Conservation (phyloP, 345 rosid species). For the Conringia planisiliqua region DNA sequence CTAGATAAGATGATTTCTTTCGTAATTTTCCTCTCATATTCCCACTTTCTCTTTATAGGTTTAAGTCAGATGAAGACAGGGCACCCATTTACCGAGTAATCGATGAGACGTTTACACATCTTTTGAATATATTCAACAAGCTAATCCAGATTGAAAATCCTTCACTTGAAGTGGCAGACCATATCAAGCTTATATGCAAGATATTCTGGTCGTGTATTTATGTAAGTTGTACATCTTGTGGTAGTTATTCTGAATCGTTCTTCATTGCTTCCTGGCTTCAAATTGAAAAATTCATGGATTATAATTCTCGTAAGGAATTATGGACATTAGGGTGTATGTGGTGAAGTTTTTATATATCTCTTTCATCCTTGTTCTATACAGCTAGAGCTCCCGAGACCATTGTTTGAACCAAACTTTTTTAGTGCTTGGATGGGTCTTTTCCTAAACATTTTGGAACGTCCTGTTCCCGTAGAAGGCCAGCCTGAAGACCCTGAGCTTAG, state of each 20-base stretch:
- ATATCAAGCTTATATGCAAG: slow-evolving; percentile 96
- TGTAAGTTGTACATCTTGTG: slow-evolving; percentile 52
- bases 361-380: slow-evolving; percentile 29
- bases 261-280: slow-evolving; percentile 5
- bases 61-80: slow-evolving; percentile 98
- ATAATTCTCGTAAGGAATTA: background rate
- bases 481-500: slow-evolving; percentile 85
- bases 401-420: slow-evolving; percentile 75
- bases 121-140: slow-evolving; percentile 68
- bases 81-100: slow-evolving; percentile 75
- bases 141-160: slow-evolving; percentile 83
- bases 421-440: slow-evolving; percentile 95
- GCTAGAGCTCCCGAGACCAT: slow-evolving; percentile 97
- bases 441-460: slow-evolving; percentile 86
- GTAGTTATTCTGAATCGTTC: background rate
- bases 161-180: slow-evolving; percentile 84
- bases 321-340: background rate
- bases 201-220: slow-evolving; percentile 99
- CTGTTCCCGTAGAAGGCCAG: slow-evolving; percentile 86
- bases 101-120: slow-evolving; percentile 81
- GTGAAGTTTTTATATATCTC: background rate
- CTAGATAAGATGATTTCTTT: background rate
- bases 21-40: background rate
- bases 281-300: background rate
- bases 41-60: slow-evolving; percentile 47